Percentiles rank a stretch among this genome's conserved stretches.
phyloP scores from a whole-genome alignment of 2,329 filamentous ascomycete species.

The Pseudodiploospora longispora region DNA sequence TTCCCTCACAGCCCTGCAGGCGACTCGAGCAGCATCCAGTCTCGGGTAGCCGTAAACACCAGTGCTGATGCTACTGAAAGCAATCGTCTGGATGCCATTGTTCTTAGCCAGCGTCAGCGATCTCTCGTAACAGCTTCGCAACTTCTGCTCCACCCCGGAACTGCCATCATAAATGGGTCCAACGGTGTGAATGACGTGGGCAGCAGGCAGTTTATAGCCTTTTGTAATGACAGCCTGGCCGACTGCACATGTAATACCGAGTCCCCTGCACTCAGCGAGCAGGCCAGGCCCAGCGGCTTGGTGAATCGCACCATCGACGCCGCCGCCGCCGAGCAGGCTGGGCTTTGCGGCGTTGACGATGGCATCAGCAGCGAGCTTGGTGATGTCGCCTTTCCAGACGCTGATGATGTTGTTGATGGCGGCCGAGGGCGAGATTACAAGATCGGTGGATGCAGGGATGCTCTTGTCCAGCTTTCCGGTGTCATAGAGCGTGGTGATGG shows the following conservation, averaged over 20 bases:
- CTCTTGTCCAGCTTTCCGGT: constrained; percentile 22
- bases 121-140: constrained; percentile 58
- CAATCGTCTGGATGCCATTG: constrained; percentile 60
- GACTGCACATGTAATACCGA: constrained; percentile 69
- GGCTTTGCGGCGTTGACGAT: constrained; percentile 92
- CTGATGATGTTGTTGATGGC: constrained; percentile 62
- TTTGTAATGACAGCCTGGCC: constrained; percentile 77
- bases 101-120: constrained; percentile 66
- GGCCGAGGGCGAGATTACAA: constrained; percentile 31
- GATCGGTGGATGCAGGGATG: constrained; percentile 6
- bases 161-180: constrained; percentile 63
- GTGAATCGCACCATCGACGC: constrained; percentile 86
- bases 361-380: constrained; percentile 64
- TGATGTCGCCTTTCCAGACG: constrained; percentile 72
- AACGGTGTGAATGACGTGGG: constrained; percentile 81
- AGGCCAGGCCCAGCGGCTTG: constrained; percentile 65
- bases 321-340: constrained; percentile 75
- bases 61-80: constrained; percentile 79
- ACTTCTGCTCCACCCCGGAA: constrained; percentile 37
- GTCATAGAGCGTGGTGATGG: constrained; percentile 57
- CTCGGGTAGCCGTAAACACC: constrained; percentile 86
- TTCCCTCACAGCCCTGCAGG: constrained; percentile 49
- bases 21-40: constrained; percentile 61
- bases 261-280: constrained; percentile 58
- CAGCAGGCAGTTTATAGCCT: constrained; percentile 67